Percentiles rank a stretch among this genome's conserved stretches.
phyloP scores from a whole-genome alignment of 805 yeast genomes.

The Scheffersomyces ergatensis region DNA sequence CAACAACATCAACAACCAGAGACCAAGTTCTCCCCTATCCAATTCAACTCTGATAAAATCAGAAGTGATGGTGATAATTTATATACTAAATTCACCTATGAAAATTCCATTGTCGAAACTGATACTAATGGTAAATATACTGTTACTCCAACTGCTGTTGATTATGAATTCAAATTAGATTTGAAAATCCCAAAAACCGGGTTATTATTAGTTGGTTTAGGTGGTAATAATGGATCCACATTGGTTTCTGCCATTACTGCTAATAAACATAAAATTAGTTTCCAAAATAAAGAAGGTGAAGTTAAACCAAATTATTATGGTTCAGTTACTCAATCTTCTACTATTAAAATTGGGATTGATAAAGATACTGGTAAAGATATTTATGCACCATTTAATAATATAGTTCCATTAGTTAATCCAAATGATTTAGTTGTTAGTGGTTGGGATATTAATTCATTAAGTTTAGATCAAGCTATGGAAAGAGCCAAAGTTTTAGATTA shows the following conservation, averaged over 20 bases:
- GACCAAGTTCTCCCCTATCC: constrained; percentile 26
- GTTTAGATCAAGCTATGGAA: constrained; percentile 74
- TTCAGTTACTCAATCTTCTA: constrained; percentile 90
- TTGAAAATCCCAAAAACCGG: constrained; percentile 83
- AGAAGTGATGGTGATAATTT: constrained; percentile 49
- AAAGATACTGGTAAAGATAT: constrained; percentile 69
- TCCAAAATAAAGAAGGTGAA: constrained; percentile 79
- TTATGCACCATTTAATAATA: constrained; percentile 86
- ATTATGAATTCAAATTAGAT: constrained; percentile 85
- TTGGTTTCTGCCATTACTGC: constrained; percentile 82
- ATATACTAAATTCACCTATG: constrained; percentile 64
- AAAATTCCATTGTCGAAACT: constrained; percentile 69
- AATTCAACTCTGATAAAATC: constrained; percentile 56
- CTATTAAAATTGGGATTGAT: constrained; percentile 87
- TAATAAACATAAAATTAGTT: constrained; percentile 72
- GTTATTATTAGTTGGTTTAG: constrained; percentile 86
- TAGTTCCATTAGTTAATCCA: constrained; percentile 86
- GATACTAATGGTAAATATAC: constrained; percentile 48
- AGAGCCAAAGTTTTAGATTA: constrained; percentile 86
- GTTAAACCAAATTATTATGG: constrained; percentile 83
- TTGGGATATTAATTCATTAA: constrained; percentile 84
- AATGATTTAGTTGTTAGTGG: constrained; percentile 89
- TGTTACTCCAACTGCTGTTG: constrained; percentile 69
- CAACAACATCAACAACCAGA: not conserved
- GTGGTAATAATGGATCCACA: constrained; percentile 96